Evolutionary conservation across 2,329 filamentous ascomycete species (phyloP).

Genomic region (Aspergillus luchuensis): DNA sequence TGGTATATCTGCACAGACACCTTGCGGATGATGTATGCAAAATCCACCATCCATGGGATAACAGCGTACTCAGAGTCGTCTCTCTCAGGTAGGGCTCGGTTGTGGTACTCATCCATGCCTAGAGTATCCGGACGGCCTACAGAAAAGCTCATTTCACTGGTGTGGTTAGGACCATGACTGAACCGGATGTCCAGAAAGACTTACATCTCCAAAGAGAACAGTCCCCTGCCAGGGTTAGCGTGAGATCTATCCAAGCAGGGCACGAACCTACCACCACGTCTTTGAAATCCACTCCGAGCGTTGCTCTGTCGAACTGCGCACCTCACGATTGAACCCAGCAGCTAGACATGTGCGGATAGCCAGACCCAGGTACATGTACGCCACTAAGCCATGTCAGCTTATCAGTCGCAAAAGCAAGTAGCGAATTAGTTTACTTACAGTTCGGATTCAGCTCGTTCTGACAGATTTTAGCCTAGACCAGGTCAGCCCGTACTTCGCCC

Average conservation of each 20-base stretch:
- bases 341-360: conserved; percentile 52
- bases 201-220: conserved; percentile 51
- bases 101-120: conserved; percentile 53
- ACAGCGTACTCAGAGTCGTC: conserved; percentile 42
- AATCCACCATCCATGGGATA: conserved; percentile 45
- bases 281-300: conserved; percentile 45
- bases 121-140: conserved; percentile 53
- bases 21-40: conserved; percentile 44
- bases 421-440: conserved; percentile 30
- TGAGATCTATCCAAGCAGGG: neutral
- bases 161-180: neutral
- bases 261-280: conserved; percentile 50
- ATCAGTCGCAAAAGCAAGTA: conserved; percentile 21
- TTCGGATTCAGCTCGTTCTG: conserved; percentile 55
- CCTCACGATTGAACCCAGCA: conserved; percentile 52
- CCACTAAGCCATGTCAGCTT: conserved; percentile 25
- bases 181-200: neutral
- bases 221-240: conserved; percentile 35
- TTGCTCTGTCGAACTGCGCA: conserved; percentile 35
- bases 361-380: conserved; percentile 54
- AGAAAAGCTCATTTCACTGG: conserved; percentile 52
- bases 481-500: neutral
- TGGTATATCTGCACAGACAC: conserved; percentile 47
- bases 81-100: conserved; percentile 42
- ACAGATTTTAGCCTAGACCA: conserved; percentile 48